Evolutionary conservation across 2,329 filamentous ascomycete species (phyloP), one percentile per base, ranked within the genome.

Genomic region (Ambrosiella beaveri): DNA sequence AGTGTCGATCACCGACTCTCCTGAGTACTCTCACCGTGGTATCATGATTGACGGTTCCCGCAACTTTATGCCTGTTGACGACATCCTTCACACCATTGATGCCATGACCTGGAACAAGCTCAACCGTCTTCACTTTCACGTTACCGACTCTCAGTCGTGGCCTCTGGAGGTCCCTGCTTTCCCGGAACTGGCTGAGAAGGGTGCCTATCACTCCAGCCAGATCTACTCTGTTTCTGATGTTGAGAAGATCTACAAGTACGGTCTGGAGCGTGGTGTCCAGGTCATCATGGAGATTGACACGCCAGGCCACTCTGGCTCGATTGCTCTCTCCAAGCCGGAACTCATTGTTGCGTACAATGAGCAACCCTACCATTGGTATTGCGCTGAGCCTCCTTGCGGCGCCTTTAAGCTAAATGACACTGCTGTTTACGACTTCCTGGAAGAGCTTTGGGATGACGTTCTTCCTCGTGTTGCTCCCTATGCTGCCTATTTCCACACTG

Each of bases 81-180:
- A 86, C 64, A 82, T 95, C 63, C 75, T 82, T 65, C 80, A 82
- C 55, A 87, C 82, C 57, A 86, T 95, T 63, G 86, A 94, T 65
- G 85, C 81, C 45, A 70, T 86, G 63, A 74, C 85, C 1, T 88
- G 81, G 77, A 88, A 83, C 72, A 93, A 94, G 72, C 78, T 93
- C 74, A 93, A 93, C 70, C 76, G 82, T 5, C 75, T 94, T 58
- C 88, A 93, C 69, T 73, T 91, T 57, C 88, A 94, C 71, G 76
- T 84, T 59, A 93, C 86, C 3, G 88, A 94, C 68, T 82, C 84
- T 13, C 88, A 94, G 69, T 86, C 86, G 3, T 94, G 88, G 85
- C 88, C 88, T 0, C 73, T 95, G 27, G 86, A 88, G 63, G 83
- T 95, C 54, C 85, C 86, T 0, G 70, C 84, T 1, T 70, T 95